Conservation (phyloP, 768 basidiomycete genomes). For the Rhizopogon vesiculosus region DNA sequence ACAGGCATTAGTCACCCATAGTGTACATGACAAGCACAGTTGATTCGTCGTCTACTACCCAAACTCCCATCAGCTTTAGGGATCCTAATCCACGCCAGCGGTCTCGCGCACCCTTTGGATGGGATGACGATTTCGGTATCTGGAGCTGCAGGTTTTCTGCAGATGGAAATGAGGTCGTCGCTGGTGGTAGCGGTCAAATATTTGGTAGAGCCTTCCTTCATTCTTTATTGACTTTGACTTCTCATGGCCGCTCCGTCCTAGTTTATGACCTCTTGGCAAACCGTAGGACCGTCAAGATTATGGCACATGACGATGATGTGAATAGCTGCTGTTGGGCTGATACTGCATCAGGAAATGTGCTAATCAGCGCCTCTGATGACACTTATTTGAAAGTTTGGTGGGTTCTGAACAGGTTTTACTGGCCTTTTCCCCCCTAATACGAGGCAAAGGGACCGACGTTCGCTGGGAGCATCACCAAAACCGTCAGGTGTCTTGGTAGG, state of each 20-base stretch:
- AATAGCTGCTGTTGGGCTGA: constrained; percentile 98
- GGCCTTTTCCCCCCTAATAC: not conserved
- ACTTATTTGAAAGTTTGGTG: constrained; percentile 94
- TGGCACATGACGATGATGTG: constrained; percentile 87
- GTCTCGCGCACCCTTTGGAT: constrained; percentile 27
- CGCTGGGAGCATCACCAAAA: constrained; percentile 45
- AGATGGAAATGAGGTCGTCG: constrained; percentile 92
- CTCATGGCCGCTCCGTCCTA: constrained; percentile 21
- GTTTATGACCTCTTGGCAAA: constrained; percentile 90
- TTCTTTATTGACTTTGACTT: not conserved
- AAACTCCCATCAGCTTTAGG: constrained; percentile 58
- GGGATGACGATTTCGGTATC: constrained; percentile 59
- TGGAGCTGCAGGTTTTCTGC: constrained; percentile 97
- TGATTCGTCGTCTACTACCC: constrained; percentile 49
- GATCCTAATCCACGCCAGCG: constrained; percentile 38
- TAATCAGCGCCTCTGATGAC: constrained; percentile 95
- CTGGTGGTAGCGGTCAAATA: constrained; percentile 81
- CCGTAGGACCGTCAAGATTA: constrained; percentile 74
- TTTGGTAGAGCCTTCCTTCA: constrained; percentile 45
- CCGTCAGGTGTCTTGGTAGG: constrained; percentile 94
- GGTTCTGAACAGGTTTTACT: constrained; percentile 9
- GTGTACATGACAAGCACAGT: constrained; percentile 72
- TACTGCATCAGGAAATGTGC: constrained; percentile 84
- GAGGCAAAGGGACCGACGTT: constrained; percentile 45
- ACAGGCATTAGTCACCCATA: constrained; percentile 52